Percentiles rank a stretch among this genome's conserved stretches.
Evolutionary conservation across 805 yeast species (phyloP).

Genomic region (Kazachstania taianensis): DNA sequence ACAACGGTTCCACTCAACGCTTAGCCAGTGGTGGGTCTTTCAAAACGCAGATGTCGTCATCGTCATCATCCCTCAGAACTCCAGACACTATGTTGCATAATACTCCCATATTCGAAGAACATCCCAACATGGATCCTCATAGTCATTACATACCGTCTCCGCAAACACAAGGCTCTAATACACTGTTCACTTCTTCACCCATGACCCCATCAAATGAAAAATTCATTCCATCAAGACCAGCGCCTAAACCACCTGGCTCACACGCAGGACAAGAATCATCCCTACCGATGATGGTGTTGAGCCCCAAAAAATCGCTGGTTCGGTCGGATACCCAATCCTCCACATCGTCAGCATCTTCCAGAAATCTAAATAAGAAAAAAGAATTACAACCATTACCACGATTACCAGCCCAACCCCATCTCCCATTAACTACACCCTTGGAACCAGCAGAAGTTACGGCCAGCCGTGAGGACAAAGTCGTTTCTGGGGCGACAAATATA

Average conservation of each 20-base stretch:
- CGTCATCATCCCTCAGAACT: conserved; percentile 2
- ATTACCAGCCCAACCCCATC: conserved; percentile 8
- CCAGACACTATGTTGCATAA: background rate
- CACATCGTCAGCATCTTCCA: conserved; percentile 10
- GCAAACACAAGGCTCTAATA: conserved; percentile 1
- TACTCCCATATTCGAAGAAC: conserved; percentile 2
- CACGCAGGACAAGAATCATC: conserved; percentile 6
- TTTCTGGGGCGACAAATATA: background rate
- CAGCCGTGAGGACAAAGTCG: background rate
- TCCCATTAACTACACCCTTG: background rate
- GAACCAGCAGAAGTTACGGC: background rate
- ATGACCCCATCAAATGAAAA: conserved; percentile 16
- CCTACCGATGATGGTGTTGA: conserved; percentile 4
- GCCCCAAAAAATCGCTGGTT: conserved; percentile 4
- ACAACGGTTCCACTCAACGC: conserved; percentile 2
- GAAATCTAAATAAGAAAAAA: conserved; percentile 13
- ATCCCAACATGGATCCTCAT: background rate
- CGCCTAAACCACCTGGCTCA: conserved; percentile 48
- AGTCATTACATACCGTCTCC: conserved; percentile 2
- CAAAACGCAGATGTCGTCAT: background rate
- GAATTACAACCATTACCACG: conserved; percentile 23
- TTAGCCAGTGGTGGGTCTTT: conserved; percentile 1
- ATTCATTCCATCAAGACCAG: conserved; percentile 58
- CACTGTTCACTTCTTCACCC: background rate
- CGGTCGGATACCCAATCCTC: conserved; percentile 16